Evolutionary conservation across 2,329 filamentous ascomycete genomes (phyloP), one percentile per base, ranked within the genome.

Genomic region (Trichoderma lentiforme): DNA sequence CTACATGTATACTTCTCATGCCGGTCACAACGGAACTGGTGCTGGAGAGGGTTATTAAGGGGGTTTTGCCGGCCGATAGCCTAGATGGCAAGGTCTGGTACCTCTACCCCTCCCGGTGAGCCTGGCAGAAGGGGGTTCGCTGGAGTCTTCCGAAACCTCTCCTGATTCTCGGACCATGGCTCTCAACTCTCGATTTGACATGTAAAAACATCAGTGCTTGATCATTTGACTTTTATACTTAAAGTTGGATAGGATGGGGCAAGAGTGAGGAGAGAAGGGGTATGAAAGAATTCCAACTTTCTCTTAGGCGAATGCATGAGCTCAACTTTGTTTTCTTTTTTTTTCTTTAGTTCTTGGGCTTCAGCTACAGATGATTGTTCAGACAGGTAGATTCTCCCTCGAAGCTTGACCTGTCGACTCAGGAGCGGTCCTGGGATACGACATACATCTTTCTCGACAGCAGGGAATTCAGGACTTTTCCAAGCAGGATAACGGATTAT

Each of bases 1-100:
- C 76, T 89, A 89, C 77, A 84, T 89, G 77, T 90, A 89, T 76
- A 80, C 80, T 34, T 81, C 83, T n/a, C 86, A 88, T 75, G 78
- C 83, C 43, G 86, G 85, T 32, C 89, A 91, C 75, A 91, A 91
- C 77, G 89, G 89, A 47, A 82, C 87, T n/a, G 80, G 82, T 28
- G 80, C 83, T 58, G 83, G 82, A 61, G 88, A 89, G 36, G 83
- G 83, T 62, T 90, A 88, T 78, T 88, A 84, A 68, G 11, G n/a
- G 24, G 18, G 24, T 18, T 62, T 21, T 34, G 14, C 57, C 8
- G 21, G 36, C 24, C n/a, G 34, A 32, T 15, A 69, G 32, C 36
- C 30, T 60, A 32, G 53, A 58, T 14, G 32, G 26, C 24, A 18
- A 30, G 5, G 34, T 57, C 34, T 6, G 18, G n/a, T 32, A 21